A percentile compares a stretch with the other conserved stretches of the same genome.
Conservation (phyloP, 306 rosid species). For the Rosa persica region DNA sequence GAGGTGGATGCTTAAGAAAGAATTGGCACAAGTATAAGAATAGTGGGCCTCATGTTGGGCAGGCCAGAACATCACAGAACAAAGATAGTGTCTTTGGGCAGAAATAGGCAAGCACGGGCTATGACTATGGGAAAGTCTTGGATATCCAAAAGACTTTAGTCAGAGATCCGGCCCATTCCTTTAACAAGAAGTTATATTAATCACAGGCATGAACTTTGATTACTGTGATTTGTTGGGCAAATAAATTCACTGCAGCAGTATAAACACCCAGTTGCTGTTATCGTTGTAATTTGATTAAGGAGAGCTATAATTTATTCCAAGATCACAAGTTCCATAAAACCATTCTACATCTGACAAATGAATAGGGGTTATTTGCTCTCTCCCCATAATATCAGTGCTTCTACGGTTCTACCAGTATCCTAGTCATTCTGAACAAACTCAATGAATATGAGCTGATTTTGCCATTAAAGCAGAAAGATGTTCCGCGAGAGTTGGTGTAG, state of each 20-base stretch:
- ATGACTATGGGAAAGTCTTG: not conserved
- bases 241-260: not conserved
- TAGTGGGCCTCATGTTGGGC: not conserved
- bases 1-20: not conserved
- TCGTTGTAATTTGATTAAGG: not conserved
- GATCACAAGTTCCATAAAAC: not conserved
- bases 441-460: conserved; percentile 10
- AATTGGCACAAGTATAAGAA: not conserved
- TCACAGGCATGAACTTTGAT: not conserved
- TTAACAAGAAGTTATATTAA: not conserved
- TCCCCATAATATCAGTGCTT: not conserved
- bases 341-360: not conserved
- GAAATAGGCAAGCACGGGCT: not conserved
- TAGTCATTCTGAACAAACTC: not conserved
- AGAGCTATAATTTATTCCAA: not conserved
- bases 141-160: not conserved
- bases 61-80: not conserved
- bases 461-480: conserved; percentile 1
- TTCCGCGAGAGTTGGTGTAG: not conserved
- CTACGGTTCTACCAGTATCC: not conserved
- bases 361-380: not conserved
- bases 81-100: not conserved
- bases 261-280: not conserved
- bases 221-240: not conserved
- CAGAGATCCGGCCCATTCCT: not conserved